phyloP scores from a whole-genome alignment of 2,329 filamentous ascomycete genomes.

The Xylariaceae sp. region DNA sequence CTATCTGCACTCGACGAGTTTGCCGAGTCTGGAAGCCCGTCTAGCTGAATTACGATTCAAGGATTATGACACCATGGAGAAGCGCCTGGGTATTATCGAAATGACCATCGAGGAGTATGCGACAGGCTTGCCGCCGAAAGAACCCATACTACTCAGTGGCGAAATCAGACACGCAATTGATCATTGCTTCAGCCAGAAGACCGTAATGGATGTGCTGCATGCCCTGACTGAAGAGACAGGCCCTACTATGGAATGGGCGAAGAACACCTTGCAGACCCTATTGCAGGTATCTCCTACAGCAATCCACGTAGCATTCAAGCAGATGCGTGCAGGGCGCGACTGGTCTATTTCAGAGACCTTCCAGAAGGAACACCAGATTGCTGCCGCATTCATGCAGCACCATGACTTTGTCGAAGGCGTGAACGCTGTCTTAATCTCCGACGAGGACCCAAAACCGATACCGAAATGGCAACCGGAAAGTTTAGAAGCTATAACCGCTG shows the following conservation, averaged over 20 bases:
- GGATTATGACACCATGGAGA: conserved; percentile 60
- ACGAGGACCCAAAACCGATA: conserved; percentile 41
- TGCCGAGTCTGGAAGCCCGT: conserved; percentile 75
- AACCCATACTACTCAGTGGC: conserved; percentile 62
- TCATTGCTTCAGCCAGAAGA: conserved; percentile 66
- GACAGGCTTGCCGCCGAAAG: conserved; percentile 73
- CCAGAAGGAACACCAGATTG: conserved; percentile 77
- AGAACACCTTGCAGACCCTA: conserved; percentile 69
- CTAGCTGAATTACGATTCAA: conserved; percentile 84
- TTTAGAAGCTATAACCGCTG: conserved; percentile 58
- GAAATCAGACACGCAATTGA: conserved; percentile 76
- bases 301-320: conserved; percentile 75
- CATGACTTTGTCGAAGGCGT: conserved; percentile 91
- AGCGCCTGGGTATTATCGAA: conserved; percentile 69
- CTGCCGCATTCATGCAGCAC: conserved; percentile 80
- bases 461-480: conserved; percentile 73
- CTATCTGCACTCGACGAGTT: conserved; percentile 85
- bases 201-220: conserved; percentile 62
- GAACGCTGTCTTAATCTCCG: conserved; percentile 61
- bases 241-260: conserved; percentile 65
- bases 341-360: conserved; percentile 88
- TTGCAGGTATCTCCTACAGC: conserved; percentile 76
- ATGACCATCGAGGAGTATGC: conserved; percentile 86
- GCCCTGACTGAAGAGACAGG: conserved; percentile 56
- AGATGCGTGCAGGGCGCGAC: conserved; percentile 67